Base-by-base conservation (phyloP, 345 rosid species). In the Nasturtium officinale region DNA sequence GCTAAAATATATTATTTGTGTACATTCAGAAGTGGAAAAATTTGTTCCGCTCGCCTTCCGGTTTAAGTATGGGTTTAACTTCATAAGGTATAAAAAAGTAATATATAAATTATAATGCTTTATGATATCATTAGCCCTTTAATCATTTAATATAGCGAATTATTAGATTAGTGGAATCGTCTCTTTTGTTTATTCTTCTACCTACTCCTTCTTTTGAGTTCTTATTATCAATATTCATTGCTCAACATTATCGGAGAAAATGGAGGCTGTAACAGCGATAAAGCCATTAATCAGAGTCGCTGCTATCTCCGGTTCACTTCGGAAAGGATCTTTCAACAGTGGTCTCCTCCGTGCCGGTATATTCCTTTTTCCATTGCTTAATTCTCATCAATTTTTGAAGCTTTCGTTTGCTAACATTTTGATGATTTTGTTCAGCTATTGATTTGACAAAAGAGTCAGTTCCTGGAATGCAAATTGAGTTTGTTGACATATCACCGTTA, bases 281-380 rank as follows among this genome's bases (percentile, higher is more conserved):
- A 78, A 79, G 26, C 77, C 90, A 28, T 75, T 67, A 25, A 84
- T 90, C 67, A 87, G 84, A 69, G 83, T 87, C 7, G 96, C 87
- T 5, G 96, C 96, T 50, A 43, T 93, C 23, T 93, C 90, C 45
- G 97, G 98, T 12, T 90, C 97, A 40, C 89, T 90, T 32, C 91
- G 92, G 3, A 82, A 89, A 76, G 88, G 73, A 5, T 93, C 97
- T 59, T 84, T 47, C 81, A 81, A 90, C 76, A 79, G 72, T 46
- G 94, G 92, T 75, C 90, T 93, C 71, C 55, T 93, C 58, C 91
- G 89, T 12, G 72, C 85, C 7, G 97, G 93, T 93, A 76, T 23
- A 33, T 11, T 6, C 28, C 15, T 16, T 65, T 42, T 21, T 29
- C 5, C 8, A 3, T n/a, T 16, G 23, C 25, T 20, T 6, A 12